Conservation (phyloP, 306 rosid species). For the Prunus mira region DNA sequence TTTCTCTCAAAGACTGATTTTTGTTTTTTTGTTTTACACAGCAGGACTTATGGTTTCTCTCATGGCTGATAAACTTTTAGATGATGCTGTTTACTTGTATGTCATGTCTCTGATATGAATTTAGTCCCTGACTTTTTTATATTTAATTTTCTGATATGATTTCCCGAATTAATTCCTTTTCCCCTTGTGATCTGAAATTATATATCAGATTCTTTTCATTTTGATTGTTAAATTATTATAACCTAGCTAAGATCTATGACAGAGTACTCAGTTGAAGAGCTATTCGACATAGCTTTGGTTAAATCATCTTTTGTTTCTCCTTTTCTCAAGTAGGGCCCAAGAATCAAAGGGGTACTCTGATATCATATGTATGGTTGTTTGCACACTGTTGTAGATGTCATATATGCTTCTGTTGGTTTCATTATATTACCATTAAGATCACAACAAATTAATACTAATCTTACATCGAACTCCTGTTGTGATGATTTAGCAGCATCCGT, state of each 20-base stretch:
- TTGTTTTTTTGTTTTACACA: not conserved
- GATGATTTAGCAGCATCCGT: not conserved
- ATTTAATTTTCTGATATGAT: not conserved
- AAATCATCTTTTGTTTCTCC: too few species aligned
- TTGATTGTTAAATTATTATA: not conserved
- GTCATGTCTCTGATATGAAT: not conserved
- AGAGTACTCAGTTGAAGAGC: too few species aligned
- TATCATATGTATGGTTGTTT: too few species aligned
- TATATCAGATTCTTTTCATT: not conserved
- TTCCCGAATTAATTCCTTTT: not conserved
- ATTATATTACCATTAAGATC: too few species aligned
- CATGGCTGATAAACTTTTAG: not conserved
- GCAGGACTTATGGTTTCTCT: not conserved
- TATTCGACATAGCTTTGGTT: too few species aligned
- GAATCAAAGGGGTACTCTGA: too few species aligned
- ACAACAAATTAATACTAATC: not conserved
- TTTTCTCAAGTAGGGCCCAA: too few species aligned
- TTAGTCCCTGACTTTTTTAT: not conserved
- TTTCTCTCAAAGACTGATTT: not conserved
- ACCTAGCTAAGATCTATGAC: too few species aligned
- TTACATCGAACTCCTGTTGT: not conserved
- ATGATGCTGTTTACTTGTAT: too few species aligned
- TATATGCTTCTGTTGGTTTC: too few species aligned
- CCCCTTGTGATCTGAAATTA: not conserved
- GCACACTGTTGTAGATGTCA: too few species aligned